Base-by-base conservation (phyloP, 2,329 filamentous ascomycete genomes). In the Trichoderma brevicompactum region DNA sequence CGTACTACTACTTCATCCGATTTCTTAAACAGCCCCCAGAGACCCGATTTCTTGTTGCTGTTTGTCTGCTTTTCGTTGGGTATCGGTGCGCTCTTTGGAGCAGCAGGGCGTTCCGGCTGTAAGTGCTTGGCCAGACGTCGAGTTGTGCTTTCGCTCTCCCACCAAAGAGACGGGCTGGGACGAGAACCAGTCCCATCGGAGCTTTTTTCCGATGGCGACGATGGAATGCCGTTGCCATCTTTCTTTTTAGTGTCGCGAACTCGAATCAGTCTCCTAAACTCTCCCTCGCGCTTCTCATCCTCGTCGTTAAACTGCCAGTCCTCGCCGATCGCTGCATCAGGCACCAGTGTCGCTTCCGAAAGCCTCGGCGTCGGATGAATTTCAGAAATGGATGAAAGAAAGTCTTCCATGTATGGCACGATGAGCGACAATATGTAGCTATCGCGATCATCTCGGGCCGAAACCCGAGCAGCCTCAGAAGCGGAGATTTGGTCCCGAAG, bases 281-380 rank as follows among this genome's bases (percentile, higher is more conserved):
- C 75, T 2, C 74, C 77, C 5, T 58, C 62, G 3, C 68, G 55
- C 15, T 69, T 69, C 5, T 78, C 73, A 7, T 72, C 72, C 8
- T 72, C 70, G 2, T 78, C 78, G 52, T 70, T 77, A 28, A 79
- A 72, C 15, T 48, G 64, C 79, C 80, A 81, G 1, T 68, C 70
- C 1, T 66, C 46, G 0, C 73, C 75, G 0, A 84, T 77, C 4
- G 78, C 79, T 5, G 71, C 70, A 2, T 70, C 78, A 0, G 83
- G 83, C 0, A 85, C 77, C 41, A 85, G 71, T 7, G 77, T 79
- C 50, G 84, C 76, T 55, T 82, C 79, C 1, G 81, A 77, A 0
- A 77, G 60, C 1, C 71, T 68, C 1, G 78, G 77, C 0, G 75
- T 70, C 0, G 70, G 71, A 3, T 77, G 70, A 48, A 75, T 69